phyloP scores from a whole-genome alignment of 2,329 filamentous ascomycete species.

The Scedosporium boydii region DNA sequence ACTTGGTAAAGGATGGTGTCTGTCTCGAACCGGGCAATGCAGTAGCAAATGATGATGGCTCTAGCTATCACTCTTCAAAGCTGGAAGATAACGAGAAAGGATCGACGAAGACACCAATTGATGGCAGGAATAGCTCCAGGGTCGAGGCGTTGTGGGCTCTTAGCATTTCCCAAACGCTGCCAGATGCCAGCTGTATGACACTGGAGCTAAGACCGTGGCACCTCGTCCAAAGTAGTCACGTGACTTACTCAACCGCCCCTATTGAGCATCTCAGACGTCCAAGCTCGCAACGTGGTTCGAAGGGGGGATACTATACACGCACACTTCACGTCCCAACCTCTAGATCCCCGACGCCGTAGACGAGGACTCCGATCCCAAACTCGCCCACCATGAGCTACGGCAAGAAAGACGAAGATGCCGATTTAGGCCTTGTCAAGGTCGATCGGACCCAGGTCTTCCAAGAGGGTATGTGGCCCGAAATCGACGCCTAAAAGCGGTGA shows the following conservation, averaged over 20 bases:
- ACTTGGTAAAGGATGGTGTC: too few relatives aligned
- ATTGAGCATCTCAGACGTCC: not conserved
- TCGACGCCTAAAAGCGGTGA: conserved; percentile 10
- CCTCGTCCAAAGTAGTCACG: not conserved
- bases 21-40: too few relatives aligned
- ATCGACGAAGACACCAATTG: not conserved
- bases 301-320: not conserved
- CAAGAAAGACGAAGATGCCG: conserved; percentile 98
- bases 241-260: conserved; percentile 2
- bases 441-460: conserved; percentile 97
- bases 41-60: too few relatives aligned
- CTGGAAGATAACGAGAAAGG: not conserved
- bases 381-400: conserved; percentile 78
- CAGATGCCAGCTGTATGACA: not conserved
- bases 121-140: not conserved
- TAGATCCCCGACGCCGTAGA: conserved; percentile 2
- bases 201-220: not conserved
- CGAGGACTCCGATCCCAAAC: conserved; percentile 9
- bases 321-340: not conserved
- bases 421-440: conserved; percentile 88
- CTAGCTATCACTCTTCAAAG: too few relatives aligned
- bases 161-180: not conserved
- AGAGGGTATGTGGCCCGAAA: conserved; percentile 63
- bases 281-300: conserved; percentile 7
- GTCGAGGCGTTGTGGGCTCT: not conserved